phyloP scores from a whole-genome alignment of 1,284 basidiomycete species.

The Leccinum cinnamomeum region DNA sequence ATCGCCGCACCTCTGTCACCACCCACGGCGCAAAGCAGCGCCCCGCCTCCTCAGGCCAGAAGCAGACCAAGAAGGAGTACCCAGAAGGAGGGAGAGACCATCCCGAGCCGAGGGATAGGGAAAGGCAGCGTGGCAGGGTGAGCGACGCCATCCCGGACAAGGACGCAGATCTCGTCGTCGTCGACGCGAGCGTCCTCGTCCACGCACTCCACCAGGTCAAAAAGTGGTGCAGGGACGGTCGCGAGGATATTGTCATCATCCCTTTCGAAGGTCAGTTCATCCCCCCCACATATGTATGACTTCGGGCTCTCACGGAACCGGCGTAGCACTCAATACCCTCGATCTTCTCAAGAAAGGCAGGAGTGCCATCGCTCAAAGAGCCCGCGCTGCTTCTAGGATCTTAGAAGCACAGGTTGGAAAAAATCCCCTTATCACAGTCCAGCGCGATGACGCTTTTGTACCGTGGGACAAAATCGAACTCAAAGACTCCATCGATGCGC shows the following conservation, averaged over 20 bases:
- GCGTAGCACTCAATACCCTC: slow-evolving; percentile 82
- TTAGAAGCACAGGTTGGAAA: slow-evolving; percentile 80
- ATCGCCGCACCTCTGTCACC: slow-evolving; percentile 33
- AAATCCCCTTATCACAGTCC: slow-evolving; percentile 75
- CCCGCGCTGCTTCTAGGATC: slow-evolving; percentile 78
- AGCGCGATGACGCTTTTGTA: slow-evolving; percentile 76
- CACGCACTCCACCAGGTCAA: slow-evolving; percentile 81
- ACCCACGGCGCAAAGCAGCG: slow-evolving; percentile 33
- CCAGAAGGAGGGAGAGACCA: slow-evolving; percentile 34
- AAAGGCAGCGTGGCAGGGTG: slow-evolving; percentile 33
- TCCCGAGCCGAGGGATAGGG: slow-evolving; percentile 27
- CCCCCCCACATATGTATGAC: not conserved
- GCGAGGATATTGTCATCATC: slow-evolving; percentile 72
- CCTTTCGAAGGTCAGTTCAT: slow-evolving; percentile 78
- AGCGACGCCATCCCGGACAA: slow-evolving; percentile 43
- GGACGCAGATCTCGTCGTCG: slow-evolving; percentile 74
- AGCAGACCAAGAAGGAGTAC: slow-evolving; percentile 31
- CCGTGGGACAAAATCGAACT: slow-evolving; percentile 71
- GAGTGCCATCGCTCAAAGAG: slow-evolving; percentile 73
- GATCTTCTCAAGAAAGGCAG: slow-evolving; percentile 92
- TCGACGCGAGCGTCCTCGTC: slow-evolving; percentile 86
- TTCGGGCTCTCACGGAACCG: slow-evolving; percentile 16
- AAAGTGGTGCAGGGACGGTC: slow-evolving; percentile 73
- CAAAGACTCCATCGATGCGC: slow-evolving; percentile 23
- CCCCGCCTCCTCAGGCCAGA: slow-evolving; percentile 25